Percentiles rank a stretch among this genome's conserved stretches.
Evolutionary conservation across 768 basidiomycete species (phyloP).

Genomic region (Holtermannia corniformis): DNA sequence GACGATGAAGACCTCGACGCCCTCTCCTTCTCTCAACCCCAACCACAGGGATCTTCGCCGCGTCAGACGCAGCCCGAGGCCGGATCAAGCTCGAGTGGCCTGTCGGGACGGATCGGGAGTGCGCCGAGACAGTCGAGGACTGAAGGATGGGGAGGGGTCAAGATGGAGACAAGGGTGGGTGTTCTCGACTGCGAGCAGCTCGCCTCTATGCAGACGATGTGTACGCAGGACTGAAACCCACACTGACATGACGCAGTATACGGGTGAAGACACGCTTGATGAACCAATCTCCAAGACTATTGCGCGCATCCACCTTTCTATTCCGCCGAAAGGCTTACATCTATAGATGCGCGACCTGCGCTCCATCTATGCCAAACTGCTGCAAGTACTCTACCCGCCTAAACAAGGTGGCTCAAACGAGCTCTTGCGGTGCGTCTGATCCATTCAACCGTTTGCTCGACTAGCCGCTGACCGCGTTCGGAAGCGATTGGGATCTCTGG

Average conservation of each 20-base stretch:
- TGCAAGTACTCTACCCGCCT: conserved; percentile 85
- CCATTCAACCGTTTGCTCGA: not conserved
- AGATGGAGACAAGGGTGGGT: conserved; percentile 62
- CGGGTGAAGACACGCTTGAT: conserved; percentile 81
- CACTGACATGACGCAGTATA: conserved; percentile 54
- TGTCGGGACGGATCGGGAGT: conserved; percentile 31
- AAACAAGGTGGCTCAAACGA: conserved; percentile 62
- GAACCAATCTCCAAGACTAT: conserved; percentile 85
- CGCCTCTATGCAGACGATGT: not conserved
- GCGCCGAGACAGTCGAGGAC: conserved; percentile 10
- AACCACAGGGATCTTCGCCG: conserved; percentile 6
- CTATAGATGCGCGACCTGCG: conserved; percentile 73
- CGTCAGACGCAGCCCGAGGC: not conserved
- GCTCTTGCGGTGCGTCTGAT: conserved; percentile 55
- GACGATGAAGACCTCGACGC: conserved; percentile 41
- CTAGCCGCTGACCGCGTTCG: conserved; percentile 3
- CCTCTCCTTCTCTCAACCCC: conserved; percentile 33
- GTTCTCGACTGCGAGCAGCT: not conserved
- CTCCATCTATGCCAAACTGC: conserved; percentile 83
- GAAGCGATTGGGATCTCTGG: conserved; percentile 96
- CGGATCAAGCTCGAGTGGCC: conserved; percentile 7
- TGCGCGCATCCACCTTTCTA: conserved; percentile 54
- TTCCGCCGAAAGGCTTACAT: conserved; percentile 1
- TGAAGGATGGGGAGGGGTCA: conserved; percentile 57
- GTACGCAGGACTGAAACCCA: not conserved